phyloP scores from a whole-genome alignment of 495 filamentous ascomycete genomes.

The Penicillium psychrofluorescens region DNA sequence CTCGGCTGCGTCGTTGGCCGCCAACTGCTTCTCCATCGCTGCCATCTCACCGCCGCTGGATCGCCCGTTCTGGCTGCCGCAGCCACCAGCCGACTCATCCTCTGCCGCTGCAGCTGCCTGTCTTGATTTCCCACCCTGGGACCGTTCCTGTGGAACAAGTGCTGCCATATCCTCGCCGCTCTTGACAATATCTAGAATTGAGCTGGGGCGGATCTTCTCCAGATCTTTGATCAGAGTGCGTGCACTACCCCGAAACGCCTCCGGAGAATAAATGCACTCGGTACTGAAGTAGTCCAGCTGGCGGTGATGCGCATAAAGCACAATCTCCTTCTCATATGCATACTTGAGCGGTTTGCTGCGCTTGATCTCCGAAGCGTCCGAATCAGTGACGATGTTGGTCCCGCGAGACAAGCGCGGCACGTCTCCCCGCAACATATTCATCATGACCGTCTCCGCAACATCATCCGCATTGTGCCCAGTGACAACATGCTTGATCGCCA shows the following conservation, averaged over 20 bases:
- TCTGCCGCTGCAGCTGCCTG: constrained; percentile 46
- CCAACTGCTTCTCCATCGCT: constrained; percentile 77
- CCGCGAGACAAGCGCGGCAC: constrained; percentile 77
- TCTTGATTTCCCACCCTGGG: constrained; percentile 18
- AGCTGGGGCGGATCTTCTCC: constrained; percentile 85
- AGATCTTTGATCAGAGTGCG: constrained; percentile 89
- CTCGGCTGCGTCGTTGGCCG: constrained; percentile 57
- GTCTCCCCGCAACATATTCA: constrained; percentile 93
- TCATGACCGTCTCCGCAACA: constrained; percentile 95
- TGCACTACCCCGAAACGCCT: constrained; percentile 94
- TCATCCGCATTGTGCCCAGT: constrained; percentile 98
- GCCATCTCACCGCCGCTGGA: constrained; percentile 79
- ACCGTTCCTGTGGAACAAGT: constrained; percentile 61
- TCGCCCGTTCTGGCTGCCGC: constrained; percentile 67
- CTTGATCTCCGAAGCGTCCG: constrained; percentile 68
- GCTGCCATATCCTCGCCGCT: constrained; percentile 95
- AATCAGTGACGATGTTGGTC: constrained; percentile 87
- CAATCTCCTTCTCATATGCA: constrained; percentile 98
- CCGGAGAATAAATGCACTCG: constrained; percentile 96
- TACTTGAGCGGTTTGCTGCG: constrained; percentile 96
- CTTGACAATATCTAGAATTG: constrained; percentile 88
- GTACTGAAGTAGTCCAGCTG: constrained; percentile 96
- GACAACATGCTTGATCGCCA: constrained; percentile 90
- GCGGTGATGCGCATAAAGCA: constrained; percentile 93
- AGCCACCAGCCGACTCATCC: constrained; percentile 53